phyloP scores from a whole-genome alignment of 2,329 filamentous ascomycete genomes.

The Colletotrichum tropicale region DNA sequence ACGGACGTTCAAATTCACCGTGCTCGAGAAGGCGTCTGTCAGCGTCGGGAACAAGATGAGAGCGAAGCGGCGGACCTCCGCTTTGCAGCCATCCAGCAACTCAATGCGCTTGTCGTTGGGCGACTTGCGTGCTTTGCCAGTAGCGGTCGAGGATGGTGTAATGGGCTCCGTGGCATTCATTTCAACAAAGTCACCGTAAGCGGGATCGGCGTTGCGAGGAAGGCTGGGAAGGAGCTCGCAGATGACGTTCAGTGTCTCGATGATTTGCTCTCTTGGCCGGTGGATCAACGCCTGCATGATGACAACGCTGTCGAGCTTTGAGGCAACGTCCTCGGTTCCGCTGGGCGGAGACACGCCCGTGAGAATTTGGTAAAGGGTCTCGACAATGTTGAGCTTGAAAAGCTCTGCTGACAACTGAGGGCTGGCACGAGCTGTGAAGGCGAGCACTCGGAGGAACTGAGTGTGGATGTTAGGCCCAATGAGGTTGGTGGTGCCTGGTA shows the following conservation, averaged over 20 bases:
- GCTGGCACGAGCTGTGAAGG: constrained; percentile 88
- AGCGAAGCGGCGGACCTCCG: constrained; percentile 88
- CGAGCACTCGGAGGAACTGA: constrained; percentile 89
- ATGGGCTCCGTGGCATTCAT: constrained; percentile 43
- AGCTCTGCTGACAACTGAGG: constrained; percentile 86
- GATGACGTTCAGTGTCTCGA: constrained; percentile 96
- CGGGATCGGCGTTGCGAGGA: constrained; percentile 56
- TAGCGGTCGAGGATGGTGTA: constrained; percentile 42
- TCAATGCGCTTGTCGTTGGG: constrained; percentile 83
- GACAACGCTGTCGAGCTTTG: constrained; percentile 92
- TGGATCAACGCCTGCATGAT: constrained; percentile 99
- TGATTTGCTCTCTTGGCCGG: constrained; percentile 92
- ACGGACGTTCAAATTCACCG: constrained; percentile 91
- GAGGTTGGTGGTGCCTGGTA: constrained; percentile 94
- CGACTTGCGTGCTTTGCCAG: constrained; percentile 51
- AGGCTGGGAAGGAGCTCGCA: constrained; percentile 89
- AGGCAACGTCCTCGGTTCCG: constrained; percentile 76
- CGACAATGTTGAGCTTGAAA: constrained; percentile 95
- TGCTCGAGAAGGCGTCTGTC: constrained; percentile 96
- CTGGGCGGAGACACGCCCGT: constrained; percentile 92
- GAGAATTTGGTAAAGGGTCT: constrained; percentile 95
- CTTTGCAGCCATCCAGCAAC: constrained; percentile 80
- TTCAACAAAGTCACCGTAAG: constrained; percentile 47
- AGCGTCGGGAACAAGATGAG: constrained; percentile 92
- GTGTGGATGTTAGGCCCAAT: constrained; percentile 96